Conservation (phyloP, 768 basidiomycete species). For the Russula brevipes region DNA sequence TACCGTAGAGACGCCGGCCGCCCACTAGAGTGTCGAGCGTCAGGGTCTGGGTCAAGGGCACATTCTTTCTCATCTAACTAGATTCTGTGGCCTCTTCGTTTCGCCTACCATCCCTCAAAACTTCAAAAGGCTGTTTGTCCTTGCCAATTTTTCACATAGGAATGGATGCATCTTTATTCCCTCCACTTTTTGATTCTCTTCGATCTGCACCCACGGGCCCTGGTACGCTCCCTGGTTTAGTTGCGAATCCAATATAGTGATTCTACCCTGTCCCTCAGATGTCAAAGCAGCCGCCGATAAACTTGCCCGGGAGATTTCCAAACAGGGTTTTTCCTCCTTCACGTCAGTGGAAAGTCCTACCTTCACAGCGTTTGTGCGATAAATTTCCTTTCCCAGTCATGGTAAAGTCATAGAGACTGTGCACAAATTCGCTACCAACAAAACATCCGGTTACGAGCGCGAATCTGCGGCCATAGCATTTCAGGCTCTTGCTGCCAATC, state of each 20-base stretch:
- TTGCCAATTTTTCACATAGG: slow-evolving; percentile 43
- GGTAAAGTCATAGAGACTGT: slow-evolving; percentile 56
- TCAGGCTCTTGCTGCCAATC: slow-evolving; percentile 62
- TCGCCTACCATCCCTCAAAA: slow-evolving; percentile 1
- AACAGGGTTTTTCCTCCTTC: slow-evolving; percentile 56
- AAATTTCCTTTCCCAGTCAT: slow-evolving; percentile 42
- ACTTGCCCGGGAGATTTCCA: slow-evolving; percentile 66
- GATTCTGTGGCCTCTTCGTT: not conserved
- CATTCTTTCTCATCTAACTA: slow-evolving; percentile 2
- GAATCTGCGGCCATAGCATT: slow-evolving; percentile 82
- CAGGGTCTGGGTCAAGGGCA: slow-evolving; percentile 18
- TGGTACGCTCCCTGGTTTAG: slow-evolving; percentile 28
- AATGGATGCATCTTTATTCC: slow-evolving; percentile 40
- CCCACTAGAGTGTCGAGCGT: slow-evolving; percentile 7
- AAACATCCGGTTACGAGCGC: slow-evolving; percentile 84
- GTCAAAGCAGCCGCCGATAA: slow-evolving; percentile 81
- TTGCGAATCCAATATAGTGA: not conserved
- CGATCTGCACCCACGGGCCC: slow-evolving; percentile 37
- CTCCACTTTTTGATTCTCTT: slow-evolving; percentile 41
- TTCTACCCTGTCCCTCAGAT: slow-evolving; percentile 41
- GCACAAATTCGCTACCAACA: slow-evolving; percentile 67
- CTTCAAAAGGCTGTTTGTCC: not conserved
- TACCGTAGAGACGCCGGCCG: slow-evolving; percentile 12
- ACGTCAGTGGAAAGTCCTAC: slow-evolving; percentile 39
- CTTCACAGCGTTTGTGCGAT: slow-evolving; percentile 23